Conservation (phyloP, 805 yeast genomes). For the Pichia phayaonensis region DNA sequence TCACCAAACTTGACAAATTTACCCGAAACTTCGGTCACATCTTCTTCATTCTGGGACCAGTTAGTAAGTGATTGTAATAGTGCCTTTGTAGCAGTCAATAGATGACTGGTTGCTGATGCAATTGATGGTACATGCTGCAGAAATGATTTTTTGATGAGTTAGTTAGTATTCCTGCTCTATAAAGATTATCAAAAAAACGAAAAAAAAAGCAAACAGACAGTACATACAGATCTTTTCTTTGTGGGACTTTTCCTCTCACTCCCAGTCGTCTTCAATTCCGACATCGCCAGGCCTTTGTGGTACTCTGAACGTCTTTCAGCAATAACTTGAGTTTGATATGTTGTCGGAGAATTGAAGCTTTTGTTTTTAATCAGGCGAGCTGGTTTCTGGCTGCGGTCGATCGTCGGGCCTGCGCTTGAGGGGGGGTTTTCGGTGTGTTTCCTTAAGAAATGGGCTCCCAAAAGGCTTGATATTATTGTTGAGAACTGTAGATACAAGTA, state of each 20-base stretch:
- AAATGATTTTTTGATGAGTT: not conserved
- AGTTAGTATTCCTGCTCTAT: not conserved
- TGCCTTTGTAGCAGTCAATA: slow-evolving; percentile 83
- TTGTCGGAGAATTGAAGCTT: not conserved
- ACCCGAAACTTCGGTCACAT: slow-evolving; percentile 80
- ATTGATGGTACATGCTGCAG: slow-evolving; percentile 48
- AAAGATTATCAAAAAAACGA: not conserved
- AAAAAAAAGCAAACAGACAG: too few relatives aligned
- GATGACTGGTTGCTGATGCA: slow-evolving; percentile 48
- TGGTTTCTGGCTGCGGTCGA: not conserved
- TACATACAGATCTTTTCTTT: slow-evolving; percentile 9
- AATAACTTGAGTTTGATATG: too few relatives aligned
- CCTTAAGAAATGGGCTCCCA: too few relatives aligned
- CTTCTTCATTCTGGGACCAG: slow-evolving; percentile 81
- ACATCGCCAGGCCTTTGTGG: not conserved
- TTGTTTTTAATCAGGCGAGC: not conserved
- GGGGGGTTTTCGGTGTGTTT: too few relatives aligned
- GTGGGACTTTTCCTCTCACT: slow-evolving; percentile 5
- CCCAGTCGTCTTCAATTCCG: not conserved
- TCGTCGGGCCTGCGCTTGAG: not conserved
- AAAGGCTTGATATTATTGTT: too few relatives aligned
- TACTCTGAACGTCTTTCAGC: too few relatives aligned
- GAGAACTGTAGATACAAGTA: too few relatives aligned
- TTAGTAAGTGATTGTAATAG: slow-evolving; percentile 77
- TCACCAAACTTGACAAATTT: slow-evolving; percentile 89